Evolutionary conservation across 129 eudicot genomes (phyloP).

Genomic region (Tagetes erecta): DNA sequence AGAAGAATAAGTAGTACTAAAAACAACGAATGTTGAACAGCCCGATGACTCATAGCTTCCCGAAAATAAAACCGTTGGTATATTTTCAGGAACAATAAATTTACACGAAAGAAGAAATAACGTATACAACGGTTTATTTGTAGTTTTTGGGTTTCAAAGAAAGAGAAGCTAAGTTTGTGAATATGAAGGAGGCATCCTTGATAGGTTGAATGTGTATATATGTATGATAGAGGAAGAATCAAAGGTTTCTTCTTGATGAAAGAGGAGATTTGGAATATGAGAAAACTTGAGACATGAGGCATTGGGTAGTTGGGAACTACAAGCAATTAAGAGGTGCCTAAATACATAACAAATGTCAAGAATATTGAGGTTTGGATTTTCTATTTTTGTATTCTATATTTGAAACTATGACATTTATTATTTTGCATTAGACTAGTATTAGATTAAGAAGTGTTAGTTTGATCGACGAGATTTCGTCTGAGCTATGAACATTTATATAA

Average conservation of each 20-base stretch:
- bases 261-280: conserved; percentile 59
- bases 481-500: no score
- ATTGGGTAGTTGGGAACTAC: conserved; percentile 59
- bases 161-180: conserved; percentile 36
- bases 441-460: neutral
- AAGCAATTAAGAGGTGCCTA: conserved; percentile 73
- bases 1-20: conserved; percentile 44
- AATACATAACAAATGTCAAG: conserved; percentile 35
- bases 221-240: conserved; percentile 58
- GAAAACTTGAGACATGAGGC: conserved; percentile 88
- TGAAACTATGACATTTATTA: neutral
- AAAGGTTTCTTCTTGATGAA: conserved; percentile 77
- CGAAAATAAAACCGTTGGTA: neutral
- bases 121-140: conserved; percentile 1
- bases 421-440: neutral
- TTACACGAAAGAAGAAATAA: neutral
- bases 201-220: conserved; percentile 40
- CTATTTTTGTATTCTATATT: conserved; percentile 27
- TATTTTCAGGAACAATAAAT: conserved; percentile 11
- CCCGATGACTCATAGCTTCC: conserved; percentile 46
- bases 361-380: conserved; percentile 17
- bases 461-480: neutral
- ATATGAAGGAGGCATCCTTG: conserved; percentile 55
- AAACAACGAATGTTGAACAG: conserved; percentile 30
- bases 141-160: conserved; percentile 15